These are phyloP conservation scores for Suhomyces tanzawaensis DNA, from an alignment of 805 yeast genomes.

Conservation along the genomic window DNA sequence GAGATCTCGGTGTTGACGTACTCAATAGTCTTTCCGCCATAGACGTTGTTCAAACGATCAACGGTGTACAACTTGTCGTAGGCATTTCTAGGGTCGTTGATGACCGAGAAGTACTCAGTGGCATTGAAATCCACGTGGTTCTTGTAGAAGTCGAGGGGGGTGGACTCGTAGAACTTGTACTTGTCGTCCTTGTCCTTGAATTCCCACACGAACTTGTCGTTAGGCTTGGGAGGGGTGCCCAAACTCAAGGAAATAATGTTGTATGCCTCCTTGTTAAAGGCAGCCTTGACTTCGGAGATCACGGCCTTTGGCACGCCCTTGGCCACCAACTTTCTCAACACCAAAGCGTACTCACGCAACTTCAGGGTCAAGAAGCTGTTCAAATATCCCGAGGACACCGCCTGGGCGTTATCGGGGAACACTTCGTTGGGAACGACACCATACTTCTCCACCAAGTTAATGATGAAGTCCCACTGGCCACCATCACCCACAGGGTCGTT, in stretches of 20 bases:
- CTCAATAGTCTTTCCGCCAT: conserved; percentile 65
- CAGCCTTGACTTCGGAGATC: conserved; percentile 31
- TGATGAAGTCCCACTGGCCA: conserved; percentile 85
- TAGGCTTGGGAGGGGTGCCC: conserved; percentile 78
- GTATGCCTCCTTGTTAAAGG: conserved; percentile 60
- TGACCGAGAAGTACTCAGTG: conserved; percentile 57
- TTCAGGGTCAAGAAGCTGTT: conserved; percentile 65
- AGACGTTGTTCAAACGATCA: conserved; percentile 71
- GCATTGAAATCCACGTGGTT: conserved; percentile 54
- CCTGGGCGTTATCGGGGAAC: conserved; percentile 67
- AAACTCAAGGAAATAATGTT: conserved; percentile 64
- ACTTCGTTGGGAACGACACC: conserved; percentile 74
- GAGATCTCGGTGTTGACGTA: conserved; percentile 69
- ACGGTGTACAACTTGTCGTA: conserved; percentile 64
- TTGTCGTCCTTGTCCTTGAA: conserved; percentile 69
- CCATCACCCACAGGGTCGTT: conserved; percentile 75
- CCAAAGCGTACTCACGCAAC: conserved; percentile 75
- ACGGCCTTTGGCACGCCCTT: conserved; percentile 40
- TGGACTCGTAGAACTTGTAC: conserved; percentile 48
- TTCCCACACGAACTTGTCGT: conserved; percentile 70
- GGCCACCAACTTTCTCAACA: conserved; percentile 52
- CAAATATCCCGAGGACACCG: conserved; percentile 53
- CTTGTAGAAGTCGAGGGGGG: conserved; percentile 65
- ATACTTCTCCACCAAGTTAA: conserved; percentile 73
- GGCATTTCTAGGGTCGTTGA: conserved; percentile 80